Evolutionary conservation across 179 eudicot genomes (phyloP).

Genomic region (Nepenthes alata): DNA sequence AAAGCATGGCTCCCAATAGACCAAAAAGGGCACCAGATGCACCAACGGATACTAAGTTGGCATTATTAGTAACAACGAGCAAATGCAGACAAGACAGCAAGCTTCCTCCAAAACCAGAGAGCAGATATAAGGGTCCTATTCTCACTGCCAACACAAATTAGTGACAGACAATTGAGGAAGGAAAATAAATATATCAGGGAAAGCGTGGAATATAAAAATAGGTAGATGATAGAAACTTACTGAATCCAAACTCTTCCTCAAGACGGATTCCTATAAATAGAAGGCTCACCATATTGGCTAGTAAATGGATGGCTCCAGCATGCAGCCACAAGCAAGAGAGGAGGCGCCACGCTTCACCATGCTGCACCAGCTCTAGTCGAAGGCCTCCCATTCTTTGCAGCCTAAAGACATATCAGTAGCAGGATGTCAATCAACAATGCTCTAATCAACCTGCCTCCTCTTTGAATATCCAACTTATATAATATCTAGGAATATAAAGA

Average conservation of each 20-base stretch:
- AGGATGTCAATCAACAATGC: no score
- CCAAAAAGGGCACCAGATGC: slow-evolving; percentile 43
- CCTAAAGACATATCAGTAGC: slow-evolving; percentile 6
- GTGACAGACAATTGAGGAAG: not conserved
- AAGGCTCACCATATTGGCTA: slow-evolving; percentile 35
- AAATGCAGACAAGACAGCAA: slow-evolving; percentile 22
- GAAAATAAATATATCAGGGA: not conserved
- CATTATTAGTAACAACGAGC: not conserved
- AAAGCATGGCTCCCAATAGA: slow-evolving; percentile 39
- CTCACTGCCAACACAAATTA: slow-evolving; percentile 21
- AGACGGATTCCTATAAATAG: slow-evolving; percentile 30
- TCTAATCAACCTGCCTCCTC: no score
- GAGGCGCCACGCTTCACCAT: slow-evolving; percentile 31
- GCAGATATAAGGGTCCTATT: slow-evolving; percentile 29
- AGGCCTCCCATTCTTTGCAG: slow-evolving; percentile 31
- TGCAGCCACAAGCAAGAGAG: slow-evolving; percentile 32
- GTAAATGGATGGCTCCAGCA: slow-evolving; percentile 30
- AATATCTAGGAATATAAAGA: no score
- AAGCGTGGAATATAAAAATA: no score
- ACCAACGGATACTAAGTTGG: slow-evolving; percentile 24
- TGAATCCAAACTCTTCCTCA: slow-evolving; percentile 31
- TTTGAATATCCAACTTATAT: no score
- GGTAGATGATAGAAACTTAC: slow-evolving; percentile 16
- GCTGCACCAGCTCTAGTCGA: slow-evolving; percentile 17
- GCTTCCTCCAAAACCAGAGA: slow-evolving; percentile 42